These are phyloP conservation scores for Petunia hybrid DNA, from an alignment of 305 asterid species.

Conservation along the genomic window DNA sequence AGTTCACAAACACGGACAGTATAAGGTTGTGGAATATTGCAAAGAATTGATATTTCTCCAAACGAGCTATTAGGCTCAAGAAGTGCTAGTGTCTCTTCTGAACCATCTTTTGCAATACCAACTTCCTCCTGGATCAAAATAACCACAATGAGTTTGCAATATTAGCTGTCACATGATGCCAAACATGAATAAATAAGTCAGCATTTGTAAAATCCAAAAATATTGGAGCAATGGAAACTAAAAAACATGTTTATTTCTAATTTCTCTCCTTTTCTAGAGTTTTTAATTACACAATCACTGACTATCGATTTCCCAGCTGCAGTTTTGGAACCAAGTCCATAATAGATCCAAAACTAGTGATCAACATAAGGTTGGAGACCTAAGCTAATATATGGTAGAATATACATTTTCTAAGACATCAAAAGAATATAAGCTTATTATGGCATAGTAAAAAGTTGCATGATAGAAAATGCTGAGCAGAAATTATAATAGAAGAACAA, in stretches of 20 bases:
- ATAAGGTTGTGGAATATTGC: conserved; percentile 93
- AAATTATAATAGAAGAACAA: not conserved
- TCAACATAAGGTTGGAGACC: not conserved
- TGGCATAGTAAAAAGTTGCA: not conserved
- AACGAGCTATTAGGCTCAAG: conserved; percentile 64
- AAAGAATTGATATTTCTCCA: conserved; percentile 83
- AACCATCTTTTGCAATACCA: conserved; percentile 35
- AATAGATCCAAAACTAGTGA: not conserved
- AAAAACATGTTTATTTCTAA: not conserved
- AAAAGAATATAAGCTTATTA: not conserved
- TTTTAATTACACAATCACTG: not conserved
- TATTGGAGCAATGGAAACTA: not conserved
- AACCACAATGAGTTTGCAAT: not conserved
- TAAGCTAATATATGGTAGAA: not conserved
- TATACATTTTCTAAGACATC: not conserved
- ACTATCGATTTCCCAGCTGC: not conserved
- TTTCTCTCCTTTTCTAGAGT: not conserved
- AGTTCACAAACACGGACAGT: conserved; percentile 81
- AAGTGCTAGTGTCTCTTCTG: conserved; percentile 29
- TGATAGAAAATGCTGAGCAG: not conserved
- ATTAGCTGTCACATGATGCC: not conserved
- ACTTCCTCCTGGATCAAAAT: conserved; percentile 31
- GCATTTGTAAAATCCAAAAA: not conserved
- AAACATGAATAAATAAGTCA: conserved; percentile 14
- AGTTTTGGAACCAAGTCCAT: not conserved